A percentile compares a stretch with the other conserved stretches of the same genome.
Evolutionary conservation across 352 stramenopile genomes (phyloP).

Genomic region (Achlya hypogyna): DNA sequence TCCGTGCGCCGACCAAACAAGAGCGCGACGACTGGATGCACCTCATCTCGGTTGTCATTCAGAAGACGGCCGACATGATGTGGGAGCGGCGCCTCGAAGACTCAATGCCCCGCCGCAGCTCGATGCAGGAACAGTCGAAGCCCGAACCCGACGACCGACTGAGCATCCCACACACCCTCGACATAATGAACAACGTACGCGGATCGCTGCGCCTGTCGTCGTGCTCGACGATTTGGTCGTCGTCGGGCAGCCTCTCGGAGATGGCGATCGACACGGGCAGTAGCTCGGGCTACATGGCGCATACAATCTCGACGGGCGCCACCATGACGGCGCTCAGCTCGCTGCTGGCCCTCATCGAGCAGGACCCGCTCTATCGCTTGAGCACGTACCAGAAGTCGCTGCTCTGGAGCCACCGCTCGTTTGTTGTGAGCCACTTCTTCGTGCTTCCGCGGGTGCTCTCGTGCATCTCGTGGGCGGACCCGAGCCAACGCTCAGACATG

Average conservation of each 20-base stretch:
- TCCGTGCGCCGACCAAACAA: conserved; percentile 80
- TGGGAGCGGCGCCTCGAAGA: conserved; percentile 5
- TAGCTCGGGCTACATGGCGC: conserved; percentile 2
- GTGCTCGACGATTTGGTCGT: conserved; percentile 11
- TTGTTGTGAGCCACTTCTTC: conserved; percentile 40
- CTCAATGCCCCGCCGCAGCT: not conserved
- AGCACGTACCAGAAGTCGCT: conserved; percentile 76
- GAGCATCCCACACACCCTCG: not conserved
- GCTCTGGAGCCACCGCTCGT: conserved; percentile 57
- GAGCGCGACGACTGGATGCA: conserved; percentile 84
- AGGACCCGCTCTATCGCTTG: conserved; percentile 68
- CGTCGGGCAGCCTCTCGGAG: not conserved
- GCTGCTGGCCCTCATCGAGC: conserved; percentile 11
- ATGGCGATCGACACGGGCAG: conserved; percentile 4
- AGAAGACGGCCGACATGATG: conserved; percentile 14
- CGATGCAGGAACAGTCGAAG: not conserved
- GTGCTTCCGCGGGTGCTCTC: conserved; percentile 72
- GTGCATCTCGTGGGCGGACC: conserved; percentile 73
- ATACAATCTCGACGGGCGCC: conserved; percentile 1
- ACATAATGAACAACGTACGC: conserved; percentile 7
- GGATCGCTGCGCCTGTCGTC: not conserved
- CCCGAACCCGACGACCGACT: not conserved
- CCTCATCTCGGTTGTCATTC: not conserved
- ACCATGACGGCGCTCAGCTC: not conserved
- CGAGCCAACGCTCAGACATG: conserved; percentile 56